phyloP scores from a whole-genome alignment of 2,329 filamentous ascomycete genomes.

The Penicillium sumatraense region DNA sequence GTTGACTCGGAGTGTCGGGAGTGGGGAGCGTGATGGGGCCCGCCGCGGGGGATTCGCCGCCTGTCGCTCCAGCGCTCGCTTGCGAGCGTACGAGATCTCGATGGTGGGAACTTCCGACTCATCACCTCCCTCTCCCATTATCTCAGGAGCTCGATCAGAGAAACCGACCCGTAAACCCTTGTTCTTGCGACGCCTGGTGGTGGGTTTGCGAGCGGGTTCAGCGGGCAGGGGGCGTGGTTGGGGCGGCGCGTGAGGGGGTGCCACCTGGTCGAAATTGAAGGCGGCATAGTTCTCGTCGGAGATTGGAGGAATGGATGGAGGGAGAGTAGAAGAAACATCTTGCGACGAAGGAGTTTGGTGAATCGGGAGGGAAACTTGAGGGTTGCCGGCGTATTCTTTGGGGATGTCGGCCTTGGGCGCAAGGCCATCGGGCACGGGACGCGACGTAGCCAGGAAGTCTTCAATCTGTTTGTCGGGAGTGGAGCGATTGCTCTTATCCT shows the following conservation, averaged over 20 bases:
- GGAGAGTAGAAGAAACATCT: constrained; percentile 29
- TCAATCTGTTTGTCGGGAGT: constrained; percentile 54
- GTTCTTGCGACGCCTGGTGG: constrained; percentile 46
- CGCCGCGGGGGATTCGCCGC: constrained; percentile 22
- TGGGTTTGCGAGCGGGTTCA: constrained; percentile 1
- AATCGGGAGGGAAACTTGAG: constrained; percentile 12
- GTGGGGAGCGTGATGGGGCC: constrained; percentile 10
- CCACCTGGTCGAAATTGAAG: constrained; percentile 20
- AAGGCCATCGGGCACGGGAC: constrained; percentile 46
- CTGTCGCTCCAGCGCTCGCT: constrained; percentile 26
- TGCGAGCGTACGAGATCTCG: constrained; percentile 66
- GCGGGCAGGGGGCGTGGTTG: not conserved
- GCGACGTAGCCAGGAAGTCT: constrained; percentile 63
- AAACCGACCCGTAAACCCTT: constrained; percentile 79
- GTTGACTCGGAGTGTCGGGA: constrained; percentile 38
- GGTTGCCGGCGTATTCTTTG: constrained; percentile 8
- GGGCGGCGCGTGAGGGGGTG: not conserved
- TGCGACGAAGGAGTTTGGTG: constrained; percentile 31
- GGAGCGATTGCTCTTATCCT: constrained; percentile 42
- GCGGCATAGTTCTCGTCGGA: constrained; percentile 24
- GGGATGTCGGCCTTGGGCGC: constrained; percentile 11
- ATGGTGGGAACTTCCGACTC: constrained; percentile 74
- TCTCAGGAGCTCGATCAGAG: constrained; percentile 69
- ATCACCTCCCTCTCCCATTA: constrained; percentile 92
- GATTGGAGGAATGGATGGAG: not conserved